These are phyloP conservation scores for Leptodermis oblonga DNA, from an alignment of 257 asterid species.

Conservation along the genomic window DNA sequence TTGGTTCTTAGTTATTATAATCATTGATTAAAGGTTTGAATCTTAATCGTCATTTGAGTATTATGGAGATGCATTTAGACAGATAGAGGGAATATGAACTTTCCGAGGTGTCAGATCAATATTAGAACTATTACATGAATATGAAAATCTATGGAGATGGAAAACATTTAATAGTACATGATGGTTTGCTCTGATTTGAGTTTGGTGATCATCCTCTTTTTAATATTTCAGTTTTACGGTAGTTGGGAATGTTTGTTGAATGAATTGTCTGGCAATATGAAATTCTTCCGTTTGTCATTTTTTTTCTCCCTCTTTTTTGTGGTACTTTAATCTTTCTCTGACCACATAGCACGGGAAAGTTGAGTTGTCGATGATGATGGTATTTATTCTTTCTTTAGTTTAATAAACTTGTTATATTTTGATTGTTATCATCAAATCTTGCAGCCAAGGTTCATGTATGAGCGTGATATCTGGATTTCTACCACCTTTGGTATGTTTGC, in stretches of 20 bases:
- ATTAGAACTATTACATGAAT: not conserved
- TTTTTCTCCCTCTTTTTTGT: too few species aligned
- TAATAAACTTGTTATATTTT: too few species aligned
- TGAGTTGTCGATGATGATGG: not conserved
- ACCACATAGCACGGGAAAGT: too few species aligned
- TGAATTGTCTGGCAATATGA: not conserved
- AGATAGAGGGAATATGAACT: not conserved
- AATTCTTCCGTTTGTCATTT: not conserved
- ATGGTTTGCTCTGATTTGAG: not conserved
- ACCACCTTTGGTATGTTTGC: conserved; percentile 56
- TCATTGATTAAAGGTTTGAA: not conserved
- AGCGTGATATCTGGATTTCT: conserved; percentile 58
- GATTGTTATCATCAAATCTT: conserved; percentile 12
- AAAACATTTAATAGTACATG: not conserved
- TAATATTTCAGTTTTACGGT: not conserved
- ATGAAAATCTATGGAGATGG: not conserved
- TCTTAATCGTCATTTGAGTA: not conserved
- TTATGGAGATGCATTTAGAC: not conserved
- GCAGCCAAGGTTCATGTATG: conserved; percentile 76
- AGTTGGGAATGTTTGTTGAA: not conserved
- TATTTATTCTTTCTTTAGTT: not conserved
- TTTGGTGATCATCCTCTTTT: not conserved
- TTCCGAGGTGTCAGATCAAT: not conserved
- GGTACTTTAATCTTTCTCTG: too few species aligned
- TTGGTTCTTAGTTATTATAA: not conserved